phyloP scores from a whole-genome alignment of 441 rosid genomes.

The Syzygium syzygioides region DNA sequence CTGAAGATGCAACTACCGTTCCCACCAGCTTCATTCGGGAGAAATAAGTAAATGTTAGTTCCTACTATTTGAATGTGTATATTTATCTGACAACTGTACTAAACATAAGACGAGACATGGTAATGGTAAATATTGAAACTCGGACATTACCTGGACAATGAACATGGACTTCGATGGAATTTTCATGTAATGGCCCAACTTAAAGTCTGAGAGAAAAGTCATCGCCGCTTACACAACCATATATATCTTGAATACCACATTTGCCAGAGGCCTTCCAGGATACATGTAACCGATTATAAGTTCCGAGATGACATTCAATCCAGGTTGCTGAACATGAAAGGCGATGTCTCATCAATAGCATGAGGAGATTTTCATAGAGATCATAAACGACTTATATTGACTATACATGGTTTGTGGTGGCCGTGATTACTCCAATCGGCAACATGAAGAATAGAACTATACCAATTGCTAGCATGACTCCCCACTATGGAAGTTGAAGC shows the following conservation, averaged over 20 bases:
- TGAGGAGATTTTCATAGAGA: background rate
- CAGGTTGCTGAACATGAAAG: conserved; percentile 26
- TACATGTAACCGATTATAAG: conserved; percentile 40
- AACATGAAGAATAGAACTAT: conserved; percentile 37
- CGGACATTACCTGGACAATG: conserved; percentile 31
- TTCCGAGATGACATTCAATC: conserved; percentile 43
- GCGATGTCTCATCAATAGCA: background rate
- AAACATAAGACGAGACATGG: background rate
- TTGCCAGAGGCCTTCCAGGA: conserved; percentile 50
- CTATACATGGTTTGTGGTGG: conserved; percentile 44
- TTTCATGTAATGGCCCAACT: conserved; percentile 50
- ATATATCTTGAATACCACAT: conserved; percentile 37
- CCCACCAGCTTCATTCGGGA: background rate
- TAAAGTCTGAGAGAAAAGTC: conserved; percentile 34
- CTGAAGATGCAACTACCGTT: conserved; percentile 1
- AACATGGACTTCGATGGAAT: conserved; percentile 49
- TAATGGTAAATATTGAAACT: background rate
- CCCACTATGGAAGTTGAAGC: conserved; percentile 49
- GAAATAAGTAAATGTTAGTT: background rate
- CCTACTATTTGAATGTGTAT: background rate
- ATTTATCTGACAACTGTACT: background rate
- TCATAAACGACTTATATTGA: background rate
- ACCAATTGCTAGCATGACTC: conserved; percentile 23
- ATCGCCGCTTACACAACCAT: conserved; percentile 37
- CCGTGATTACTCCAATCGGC: conserved; percentile 36